phyloP scores from a whole-genome alignment of 2,329 filamentous ascomycete genomes.

The Microdochium bolleyi region DNA sequence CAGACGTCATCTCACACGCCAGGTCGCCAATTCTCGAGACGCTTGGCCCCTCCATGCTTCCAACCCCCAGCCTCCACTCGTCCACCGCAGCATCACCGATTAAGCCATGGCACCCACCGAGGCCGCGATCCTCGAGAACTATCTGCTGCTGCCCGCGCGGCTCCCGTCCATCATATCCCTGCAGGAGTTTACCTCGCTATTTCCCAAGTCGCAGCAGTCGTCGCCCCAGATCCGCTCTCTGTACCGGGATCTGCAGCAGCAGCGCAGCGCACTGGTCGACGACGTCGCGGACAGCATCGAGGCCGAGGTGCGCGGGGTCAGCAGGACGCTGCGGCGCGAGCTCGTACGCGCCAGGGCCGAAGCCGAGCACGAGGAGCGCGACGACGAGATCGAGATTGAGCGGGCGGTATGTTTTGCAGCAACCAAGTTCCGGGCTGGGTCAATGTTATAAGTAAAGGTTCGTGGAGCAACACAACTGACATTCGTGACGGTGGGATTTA shows the following conservation, averaged over 20 bases:
- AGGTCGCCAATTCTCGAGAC: too few species aligned
- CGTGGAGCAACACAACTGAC: too few species aligned
- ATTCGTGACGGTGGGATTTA: too few species aligned
- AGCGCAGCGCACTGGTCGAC: conserved; percentile 63
- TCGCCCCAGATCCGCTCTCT: conserved; percentile 62
- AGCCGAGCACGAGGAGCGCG: conserved; percentile 45
- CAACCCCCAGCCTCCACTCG: background rate
- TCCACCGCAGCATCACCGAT: background rate
- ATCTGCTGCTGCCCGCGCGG: conserved; percentile 68
- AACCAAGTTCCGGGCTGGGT: too few species aligned
- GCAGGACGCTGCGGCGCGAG: conserved; percentile 48
- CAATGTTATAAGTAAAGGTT: too few species aligned
- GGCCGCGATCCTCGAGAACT: conserved; percentile 65
- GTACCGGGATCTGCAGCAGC: conserved; percentile 72
- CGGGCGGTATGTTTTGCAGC: conserved; percentile 40
- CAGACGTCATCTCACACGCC: too few species aligned
- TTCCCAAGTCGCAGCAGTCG: conserved; percentile 58
- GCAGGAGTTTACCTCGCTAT: conserved; percentile 67
- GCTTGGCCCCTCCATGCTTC: background rate
- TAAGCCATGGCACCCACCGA: conserved; percentile 64
- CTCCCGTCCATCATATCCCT: conserved; percentile 67
- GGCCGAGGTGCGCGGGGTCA: conserved; percentile 51
- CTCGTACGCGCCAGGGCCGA: conserved; percentile 45
- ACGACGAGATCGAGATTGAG: conserved; percentile 58
- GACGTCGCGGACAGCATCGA: conserved; percentile 57